Percentiles rank a stretch among this genome's conserved stretches.
phyloP scores from a whole-genome alignment of 2,329 filamentous ascomycete species.

The Aureobasidium sp. region DNA sequence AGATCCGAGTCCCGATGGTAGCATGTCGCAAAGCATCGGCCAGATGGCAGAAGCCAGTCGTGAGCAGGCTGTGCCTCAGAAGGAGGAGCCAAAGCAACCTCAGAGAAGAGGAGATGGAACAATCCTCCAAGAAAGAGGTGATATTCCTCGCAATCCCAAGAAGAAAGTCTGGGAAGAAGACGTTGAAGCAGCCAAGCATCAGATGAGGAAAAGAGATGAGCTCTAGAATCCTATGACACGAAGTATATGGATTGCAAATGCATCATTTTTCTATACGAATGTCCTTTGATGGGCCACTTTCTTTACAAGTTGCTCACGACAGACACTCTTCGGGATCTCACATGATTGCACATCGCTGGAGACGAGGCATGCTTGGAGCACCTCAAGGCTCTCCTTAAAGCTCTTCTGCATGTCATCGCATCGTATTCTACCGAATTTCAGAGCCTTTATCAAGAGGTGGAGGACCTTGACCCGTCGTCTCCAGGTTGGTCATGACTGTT shows the following conservation, averaged over 20 bases:
- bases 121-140: conserved; percentile 32
- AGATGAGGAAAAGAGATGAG: conserved; percentile 27
- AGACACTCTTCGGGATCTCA: too few relatives aligned
- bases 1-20: conserved; percentile 25
- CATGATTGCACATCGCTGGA: too few relatives aligned
- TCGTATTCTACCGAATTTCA: too few relatives aligned
- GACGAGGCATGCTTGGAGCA: too few relatives aligned
- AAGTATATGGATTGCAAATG: neutral
- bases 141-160: conserved; percentile 46
- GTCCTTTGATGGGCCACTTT: too few relatives aligned
- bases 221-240: conserved; percentile 18
- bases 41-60: conserved; percentile 36
- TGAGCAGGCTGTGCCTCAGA: conserved; percentile 18
- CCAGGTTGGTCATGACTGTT: too few relatives aligned
- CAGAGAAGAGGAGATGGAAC: conserved; percentile 39
- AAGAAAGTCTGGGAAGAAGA: conserved; percentile 56
- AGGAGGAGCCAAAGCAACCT: conserved; percentile 22
- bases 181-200: conserved; percentile 28
- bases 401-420: too few relatives aligned
- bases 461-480: too few relatives aligned
- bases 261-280: neutral
- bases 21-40: conserved; percentile 35
- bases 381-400: too few relatives aligned
- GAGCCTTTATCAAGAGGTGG: too few relatives aligned
- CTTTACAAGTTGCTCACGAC: too few relatives aligned